phyloP scores from a whole-genome alignment of 2,329 filamentous ascomycete species.

The Aureobasidium sp. region DNA sequence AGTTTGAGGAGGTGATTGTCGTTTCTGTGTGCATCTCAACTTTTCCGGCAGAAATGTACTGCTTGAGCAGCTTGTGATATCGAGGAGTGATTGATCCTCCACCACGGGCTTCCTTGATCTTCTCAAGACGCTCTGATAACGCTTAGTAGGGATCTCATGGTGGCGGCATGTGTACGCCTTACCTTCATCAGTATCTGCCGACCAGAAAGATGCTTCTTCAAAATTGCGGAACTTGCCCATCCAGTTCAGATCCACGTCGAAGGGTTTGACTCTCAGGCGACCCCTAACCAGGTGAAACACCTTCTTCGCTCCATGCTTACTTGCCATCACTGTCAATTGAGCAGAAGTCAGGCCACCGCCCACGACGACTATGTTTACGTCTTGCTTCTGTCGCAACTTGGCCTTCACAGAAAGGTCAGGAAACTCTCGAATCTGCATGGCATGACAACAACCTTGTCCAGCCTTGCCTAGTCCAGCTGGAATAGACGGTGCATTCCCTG shows the following conservation, averaged over 20 bases:
- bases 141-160: background rate
- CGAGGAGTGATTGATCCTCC: conserved; percentile 69
- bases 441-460: conserved; percentile 50
- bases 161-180: conserved; percentile 1
- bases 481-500: conserved; percentile 51
- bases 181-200: conserved; percentile 58
- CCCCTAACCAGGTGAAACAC: conserved; percentile 64
- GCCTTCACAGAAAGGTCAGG: conserved; percentile 44
- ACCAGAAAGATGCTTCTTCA: conserved; percentile 69
- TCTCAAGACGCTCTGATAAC: conserved; percentile 50
- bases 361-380: conserved; percentile 61
- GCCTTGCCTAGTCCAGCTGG: conserved; percentile 24
- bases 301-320: conserved; percentile 55
- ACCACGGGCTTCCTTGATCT: conserved; percentile 56
- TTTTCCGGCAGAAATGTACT: conserved; percentile 44
- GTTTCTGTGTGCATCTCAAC: conserved; percentile 52
- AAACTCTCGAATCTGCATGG: conserved; percentile 52
- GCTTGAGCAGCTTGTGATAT: conserved; percentile 58
- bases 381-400: conserved; percentile 42
- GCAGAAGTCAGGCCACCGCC: conserved; percentile 70
- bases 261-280: conserved; percentile 58
- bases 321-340: conserved; percentile 59
- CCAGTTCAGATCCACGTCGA: conserved; percentile 69
- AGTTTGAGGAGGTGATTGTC: conserved; percentile 36
- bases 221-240: conserved; percentile 75